These are phyloP conservation scores for Ilex asprella DNA, from an alignment of 257 asterid genomes.

Conservation along the genomic window DNA sequence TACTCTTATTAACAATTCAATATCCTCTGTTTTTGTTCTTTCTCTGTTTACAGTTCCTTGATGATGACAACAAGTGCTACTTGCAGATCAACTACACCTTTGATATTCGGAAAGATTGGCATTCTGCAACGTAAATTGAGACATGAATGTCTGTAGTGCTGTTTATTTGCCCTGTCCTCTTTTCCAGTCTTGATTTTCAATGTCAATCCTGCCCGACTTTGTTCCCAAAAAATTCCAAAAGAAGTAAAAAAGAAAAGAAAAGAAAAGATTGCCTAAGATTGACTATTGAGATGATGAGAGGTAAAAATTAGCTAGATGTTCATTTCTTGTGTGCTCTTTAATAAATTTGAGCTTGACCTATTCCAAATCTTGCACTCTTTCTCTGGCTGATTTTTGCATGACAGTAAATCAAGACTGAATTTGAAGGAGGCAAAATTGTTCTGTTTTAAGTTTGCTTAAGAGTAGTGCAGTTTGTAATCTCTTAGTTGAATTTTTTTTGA, in stretches of 20 bases:
- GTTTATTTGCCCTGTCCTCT: conserved; percentile 18
- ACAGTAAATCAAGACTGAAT: too few species aligned
- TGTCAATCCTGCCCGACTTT: conserved; percentile 15
- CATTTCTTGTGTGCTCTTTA: conserved; percentile 17
- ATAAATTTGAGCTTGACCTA: conserved; percentile 26
- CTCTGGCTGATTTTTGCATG: too few species aligned
- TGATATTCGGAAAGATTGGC: conserved; percentile 96
- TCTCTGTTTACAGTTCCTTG: conserved; percentile 60
- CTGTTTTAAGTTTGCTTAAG: too few species aligned
- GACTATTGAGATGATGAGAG: conserved; percentile 8
- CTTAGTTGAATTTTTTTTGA: too few species aligned
- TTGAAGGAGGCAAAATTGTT: too few species aligned
- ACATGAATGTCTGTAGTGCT: conserved; percentile 12
- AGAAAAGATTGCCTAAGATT: not conserved
- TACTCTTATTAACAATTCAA: not conserved
- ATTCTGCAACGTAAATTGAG: conserved; percentile 20
- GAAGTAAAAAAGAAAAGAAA: conserved; percentile 19
- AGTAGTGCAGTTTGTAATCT: too few species aligned
- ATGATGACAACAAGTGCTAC: conserved; percentile 85
- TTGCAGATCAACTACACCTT: conserved; percentile 93
- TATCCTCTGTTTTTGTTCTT: not conserved
- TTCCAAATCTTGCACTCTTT: not conserved
- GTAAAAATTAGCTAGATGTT: conserved; percentile 4
- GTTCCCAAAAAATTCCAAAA: conserved; percentile 14
- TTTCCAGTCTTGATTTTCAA: conserved; percentile 15